phyloP scores from a whole-genome alignment of 208 protist genomes.

The Acanthamoeba triangularis region DNA sequence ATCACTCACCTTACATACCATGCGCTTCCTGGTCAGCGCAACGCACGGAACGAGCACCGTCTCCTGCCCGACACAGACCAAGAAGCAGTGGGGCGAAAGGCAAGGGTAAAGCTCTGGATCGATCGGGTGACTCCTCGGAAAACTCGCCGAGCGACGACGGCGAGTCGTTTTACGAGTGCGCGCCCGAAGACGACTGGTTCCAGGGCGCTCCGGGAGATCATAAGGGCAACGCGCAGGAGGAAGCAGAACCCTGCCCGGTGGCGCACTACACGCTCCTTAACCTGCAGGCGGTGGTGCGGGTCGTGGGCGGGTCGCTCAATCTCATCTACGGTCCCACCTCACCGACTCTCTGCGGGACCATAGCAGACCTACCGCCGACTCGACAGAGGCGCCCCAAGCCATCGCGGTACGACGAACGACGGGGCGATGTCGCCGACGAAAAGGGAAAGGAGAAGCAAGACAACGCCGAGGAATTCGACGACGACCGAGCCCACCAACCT shows the following conservation, averaged over 20 bases:
- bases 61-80: neutral
- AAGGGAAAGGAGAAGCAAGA: constrained; percentile 29
- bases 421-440: neutral
- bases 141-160: constrained; percentile 45
- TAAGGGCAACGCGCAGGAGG: neutral
- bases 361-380: neutral
- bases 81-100: neutral
- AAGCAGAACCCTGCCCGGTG: neutral
- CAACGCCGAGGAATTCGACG: neutral
- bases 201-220: neutral
- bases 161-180: constrained; percentile 54
- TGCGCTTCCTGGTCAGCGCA: too few relatives aligned
- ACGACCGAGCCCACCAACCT: neutral
- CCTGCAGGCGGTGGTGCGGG: constrained; percentile 44
- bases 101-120: neutral
- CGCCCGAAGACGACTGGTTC: constrained; percentile 57
- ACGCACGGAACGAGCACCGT: neutral
- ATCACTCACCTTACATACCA: neutral
- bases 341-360: neutral
- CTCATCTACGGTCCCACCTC: constrained; percentile 52
- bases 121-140: neutral
- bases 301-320: constrained; percentile 34
- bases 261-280: constrained; percentile 24
- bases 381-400: neutral
- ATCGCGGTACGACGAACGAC: neutral